These are phyloP conservation scores for Mycena olivaceomarginata DNA, from an alignment of 768 basidiomycete genomes.

Conservation along the genomic window DNA sequence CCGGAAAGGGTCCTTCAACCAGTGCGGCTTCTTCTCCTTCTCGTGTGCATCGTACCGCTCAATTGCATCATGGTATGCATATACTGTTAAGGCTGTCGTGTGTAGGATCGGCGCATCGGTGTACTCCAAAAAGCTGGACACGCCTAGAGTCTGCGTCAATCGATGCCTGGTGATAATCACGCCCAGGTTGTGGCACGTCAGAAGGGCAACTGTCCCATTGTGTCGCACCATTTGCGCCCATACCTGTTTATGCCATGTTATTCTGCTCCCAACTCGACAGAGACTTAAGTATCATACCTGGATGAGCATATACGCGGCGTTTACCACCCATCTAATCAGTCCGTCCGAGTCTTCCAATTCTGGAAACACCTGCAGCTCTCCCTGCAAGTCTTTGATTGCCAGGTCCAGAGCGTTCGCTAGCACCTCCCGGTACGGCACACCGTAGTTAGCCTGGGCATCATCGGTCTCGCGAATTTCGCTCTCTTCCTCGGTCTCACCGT, in stretches of 20 bases:
- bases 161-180: conserved; percentile 24
- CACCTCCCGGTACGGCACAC: too few relatives aligned
- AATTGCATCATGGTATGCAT: conserved; percentile 29
- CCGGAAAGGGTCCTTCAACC: conserved; percentile 18
- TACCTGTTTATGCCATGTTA: too few relatives aligned
- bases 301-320: conserved; percentile 33
- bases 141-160: not conserved
- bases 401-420: too few relatives aligned
- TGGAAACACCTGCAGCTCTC: too few relatives aligned
- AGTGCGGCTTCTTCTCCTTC: not conserved
- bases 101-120: conserved; percentile 25
- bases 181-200: conserved; percentile 33
- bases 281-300: conserved; percentile 23
- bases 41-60: conserved; percentile 19
- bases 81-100: conserved; percentile 26
- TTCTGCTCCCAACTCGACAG: too few relatives aligned
- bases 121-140: conserved; percentile 26
- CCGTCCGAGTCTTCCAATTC: too few relatives aligned
- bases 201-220: conserved; percentile 25
- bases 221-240: conserved; percentile 33
- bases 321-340: too few relatives aligned
- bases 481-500: too few relatives aligned
- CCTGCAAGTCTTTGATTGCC: too few relatives aligned
- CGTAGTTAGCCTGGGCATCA: too few relatives aligned
- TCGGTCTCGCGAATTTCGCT: too few relatives aligned